phyloP scores from a whole-genome alignment of 352 stramenopile species.

The Albugo candida region DNA sequence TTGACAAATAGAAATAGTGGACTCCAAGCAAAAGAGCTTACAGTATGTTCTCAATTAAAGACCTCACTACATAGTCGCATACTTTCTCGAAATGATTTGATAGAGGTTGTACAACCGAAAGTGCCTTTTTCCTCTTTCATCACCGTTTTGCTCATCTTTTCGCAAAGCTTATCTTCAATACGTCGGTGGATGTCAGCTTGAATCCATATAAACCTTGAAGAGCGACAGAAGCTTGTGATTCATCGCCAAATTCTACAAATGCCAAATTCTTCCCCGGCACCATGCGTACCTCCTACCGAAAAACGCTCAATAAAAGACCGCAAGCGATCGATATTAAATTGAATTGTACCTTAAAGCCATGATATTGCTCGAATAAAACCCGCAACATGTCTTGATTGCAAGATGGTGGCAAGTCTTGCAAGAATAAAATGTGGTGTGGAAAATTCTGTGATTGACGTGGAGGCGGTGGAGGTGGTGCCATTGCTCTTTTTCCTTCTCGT shows the following conservation, averaged over 20 bases:
- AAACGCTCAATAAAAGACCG: neutral
- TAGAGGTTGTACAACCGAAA: no score
- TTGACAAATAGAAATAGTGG: no score
- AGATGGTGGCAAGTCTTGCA: slow-evolving; percentile 82
- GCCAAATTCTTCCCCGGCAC: slow-evolving; percentile 84
- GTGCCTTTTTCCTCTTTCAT: no score
- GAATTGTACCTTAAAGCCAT: slow-evolving; percentile 77
- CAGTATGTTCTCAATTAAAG: no score
- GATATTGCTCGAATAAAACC: slow-evolving; percentile 95
- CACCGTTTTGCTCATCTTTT: slow-evolving; percentile 37
- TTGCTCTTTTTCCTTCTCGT: slow-evolving; percentile 6
- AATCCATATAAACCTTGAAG: slow-evolving; percentile 65
- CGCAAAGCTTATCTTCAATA: slow-evolving; percentile 67
- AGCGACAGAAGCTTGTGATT: slow-evolving; percentile 60
- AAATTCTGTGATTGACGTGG: slow-evolving; percentile 27
- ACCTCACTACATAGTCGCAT: no score
- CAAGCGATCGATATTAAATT: neutral
- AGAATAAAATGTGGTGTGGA: slow-evolving; percentile 87
- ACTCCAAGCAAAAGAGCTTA: no score
- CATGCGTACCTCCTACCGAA: slow-evolving; percentile 81
- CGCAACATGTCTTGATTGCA: slow-evolving; percentile 92
- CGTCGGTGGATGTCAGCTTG: slow-evolving; percentile 67
- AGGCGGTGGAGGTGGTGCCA: slow-evolving; percentile 10
- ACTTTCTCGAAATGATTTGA: no score
- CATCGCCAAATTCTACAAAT: slow-evolving; percentile 92